These are phyloP conservation scores for Salix udensis DNA, from an alignment of 345 rosid species.

Conservation along the genomic window DNA sequence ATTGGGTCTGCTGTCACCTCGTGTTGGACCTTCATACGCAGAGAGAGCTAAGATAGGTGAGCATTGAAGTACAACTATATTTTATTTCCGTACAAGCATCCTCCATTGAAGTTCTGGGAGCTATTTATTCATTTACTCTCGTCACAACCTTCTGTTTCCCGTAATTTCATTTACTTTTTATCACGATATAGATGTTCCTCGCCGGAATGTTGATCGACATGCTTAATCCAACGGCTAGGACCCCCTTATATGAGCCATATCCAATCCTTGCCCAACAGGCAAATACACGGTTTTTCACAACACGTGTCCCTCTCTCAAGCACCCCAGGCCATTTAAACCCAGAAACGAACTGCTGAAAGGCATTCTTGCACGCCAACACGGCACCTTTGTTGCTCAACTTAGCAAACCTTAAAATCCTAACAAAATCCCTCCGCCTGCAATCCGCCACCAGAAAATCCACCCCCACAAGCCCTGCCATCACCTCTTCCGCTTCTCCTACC, in stretches of 20 bases:
- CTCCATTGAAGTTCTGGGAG: background rate
- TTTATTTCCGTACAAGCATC: background rate
- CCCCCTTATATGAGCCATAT: slow-evolving; percentile 52
- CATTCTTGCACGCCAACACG: slow-evolving; percentile 74
- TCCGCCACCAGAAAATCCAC: slow-evolving; percentile 79
- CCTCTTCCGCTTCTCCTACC: slow-evolving; percentile 57
- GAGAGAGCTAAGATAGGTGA: too few species aligned
- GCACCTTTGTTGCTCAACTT: slow-evolving; percentile 62
- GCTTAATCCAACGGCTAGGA: slow-evolving; percentile 75
- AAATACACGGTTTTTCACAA: slow-evolving; percentile 55
- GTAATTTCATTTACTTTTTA: background rate
- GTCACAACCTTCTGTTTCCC: background rate
- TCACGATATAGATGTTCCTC: slow-evolving; percentile 66
- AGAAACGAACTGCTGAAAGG: slow-evolving; percentile 31
- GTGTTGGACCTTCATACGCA: too few species aligned
- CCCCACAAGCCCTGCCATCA: slow-evolving; percentile 44
- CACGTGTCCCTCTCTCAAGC: slow-evolving; percentile 52
- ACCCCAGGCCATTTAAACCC: slow-evolving; percentile 59
- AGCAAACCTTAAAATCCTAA: slow-evolving; percentile 54
- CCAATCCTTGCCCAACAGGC: slow-evolving; percentile 78
- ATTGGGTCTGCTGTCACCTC: too few species aligned
- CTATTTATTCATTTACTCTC: background rate
- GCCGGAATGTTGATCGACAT: slow-evolving; percentile 59
- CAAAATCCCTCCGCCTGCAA: slow-evolving; percentile 55
- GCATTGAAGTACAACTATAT: background rate